Evolutionary conservation across 805 yeast species (phyloP).

Genomic region (Saccharomycopsis babjevae): DNA sequence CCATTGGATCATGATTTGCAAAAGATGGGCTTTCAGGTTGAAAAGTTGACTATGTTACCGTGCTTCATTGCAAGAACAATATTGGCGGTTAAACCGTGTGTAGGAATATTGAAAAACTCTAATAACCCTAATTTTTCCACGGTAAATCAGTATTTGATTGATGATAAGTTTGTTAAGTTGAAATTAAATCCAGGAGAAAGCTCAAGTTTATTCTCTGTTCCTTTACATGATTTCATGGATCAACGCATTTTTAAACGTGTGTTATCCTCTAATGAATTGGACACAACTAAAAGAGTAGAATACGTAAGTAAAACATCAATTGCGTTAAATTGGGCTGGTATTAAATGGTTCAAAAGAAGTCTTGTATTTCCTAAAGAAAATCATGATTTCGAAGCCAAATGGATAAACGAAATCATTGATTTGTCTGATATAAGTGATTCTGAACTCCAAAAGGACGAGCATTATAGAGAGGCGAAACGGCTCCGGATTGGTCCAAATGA

Average conservation of each 20-base stretch:
- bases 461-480: conserved; percentile 25
- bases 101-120: conserved; percentile 44
- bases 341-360: conserved; percentile 56
- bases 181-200: conserved; percentile 69
- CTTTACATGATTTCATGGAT: conserved; percentile 47
- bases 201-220: conserved; percentile 59
- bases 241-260: conserved; percentile 13
- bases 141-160: conserved; percentile 19
- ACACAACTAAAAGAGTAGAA: conserved; percentile 20
- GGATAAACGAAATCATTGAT: conserved; percentile 55
- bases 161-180: conserved; percentile 30
- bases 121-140: neutral
- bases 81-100: conserved; percentile 74
- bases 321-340: conserved; percentile 56
- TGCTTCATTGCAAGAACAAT: conserved; percentile 74
- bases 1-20: conserved; percentile 37
- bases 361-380: conserved; percentile 50
- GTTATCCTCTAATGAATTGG: conserved; percentile 11
- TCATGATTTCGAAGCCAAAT: conserved; percentile 39
- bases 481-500: conserved; percentile 28
- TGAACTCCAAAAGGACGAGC: conserved; percentile 28
- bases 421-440: conserved; percentile 41
- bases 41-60: conserved; percentile 56
- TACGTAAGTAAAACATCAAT: conserved; percentile 25
- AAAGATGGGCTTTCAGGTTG: conserved; percentile 47